phyloP scores from a whole-genome alignment of 495 filamentous ascomycete species.

The Lepraria neglecta region DNA sequence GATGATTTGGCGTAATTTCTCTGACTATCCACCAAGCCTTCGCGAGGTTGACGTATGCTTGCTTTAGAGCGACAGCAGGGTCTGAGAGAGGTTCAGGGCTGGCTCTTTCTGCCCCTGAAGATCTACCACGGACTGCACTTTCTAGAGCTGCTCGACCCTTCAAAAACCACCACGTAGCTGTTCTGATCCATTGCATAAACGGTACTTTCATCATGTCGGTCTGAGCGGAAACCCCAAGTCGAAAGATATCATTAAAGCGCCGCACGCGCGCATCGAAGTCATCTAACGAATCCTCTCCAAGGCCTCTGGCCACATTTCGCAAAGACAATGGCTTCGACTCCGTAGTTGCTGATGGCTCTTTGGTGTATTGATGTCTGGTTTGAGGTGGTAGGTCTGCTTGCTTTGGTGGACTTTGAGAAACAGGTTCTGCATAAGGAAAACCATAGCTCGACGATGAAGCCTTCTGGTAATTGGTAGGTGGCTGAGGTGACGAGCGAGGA shows the following conservation, averaged over 20 bases:
- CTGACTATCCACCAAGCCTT: slow-evolving; percentile 78
- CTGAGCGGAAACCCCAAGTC: slow-evolving; percentile 62
- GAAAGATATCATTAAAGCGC: slow-evolving; percentile 62
- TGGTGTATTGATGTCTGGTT: neutral
- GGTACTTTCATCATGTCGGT: slow-evolving; percentile 54
- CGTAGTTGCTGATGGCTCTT: neutral
- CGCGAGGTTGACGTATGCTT: slow-evolving; percentile 71
- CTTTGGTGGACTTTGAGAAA: neutral
- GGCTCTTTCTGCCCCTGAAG: neutral
- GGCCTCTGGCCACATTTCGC: slow-evolving; percentile 30
- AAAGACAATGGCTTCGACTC: slow-evolving; percentile 17
- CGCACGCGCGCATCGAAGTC: slow-evolving; percentile 61
- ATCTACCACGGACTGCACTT: slow-evolving; percentile 51
- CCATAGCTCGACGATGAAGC: neutral
- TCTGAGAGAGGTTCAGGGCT: neutral
- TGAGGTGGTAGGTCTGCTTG: neutral
- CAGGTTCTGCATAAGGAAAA: neutral
- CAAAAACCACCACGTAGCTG: slow-evolving; percentile 82
- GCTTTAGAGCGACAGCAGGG: slow-evolving; percentile 29
- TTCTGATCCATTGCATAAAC: slow-evolving; percentile 59
- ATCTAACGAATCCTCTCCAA: slow-evolving; percentile 57
- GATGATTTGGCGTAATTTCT: slow-evolving; percentile 51
- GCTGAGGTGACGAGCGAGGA: slow-evolving; percentile 1
- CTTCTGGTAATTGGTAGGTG: neutral
- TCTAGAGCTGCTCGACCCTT: slow-evolving; percentile 69